Percentiles rank a stretch among this genome's conserved stretches.
Evolutionary conservation across 441 rosid genomes (phyloP).

Genomic region (Codiaeum variegatum): DNA sequence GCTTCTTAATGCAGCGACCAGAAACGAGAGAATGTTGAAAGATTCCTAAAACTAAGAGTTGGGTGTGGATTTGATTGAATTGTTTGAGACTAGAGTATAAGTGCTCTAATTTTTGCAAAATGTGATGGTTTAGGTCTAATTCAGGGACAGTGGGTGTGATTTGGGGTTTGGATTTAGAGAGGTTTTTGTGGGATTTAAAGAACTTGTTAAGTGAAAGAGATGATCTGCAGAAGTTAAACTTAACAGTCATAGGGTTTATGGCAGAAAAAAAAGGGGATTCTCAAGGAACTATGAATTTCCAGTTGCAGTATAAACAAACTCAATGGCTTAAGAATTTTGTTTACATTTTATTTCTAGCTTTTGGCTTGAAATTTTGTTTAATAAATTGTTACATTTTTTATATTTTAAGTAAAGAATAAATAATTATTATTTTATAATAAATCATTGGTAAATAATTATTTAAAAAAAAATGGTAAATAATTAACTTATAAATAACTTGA

Average conservation of each 20-base stretch:
- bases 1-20: conserved; percentile 39
- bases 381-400: too few species aligned
- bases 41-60: conserved; percentile 40
- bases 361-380: too few species aligned
- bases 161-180: conserved; percentile 33
- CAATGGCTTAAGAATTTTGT: too few species aligned
- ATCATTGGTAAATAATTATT: too few species aligned
- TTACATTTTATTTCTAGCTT: too few species aligned
- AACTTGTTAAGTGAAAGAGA: conserved; percentile 34
- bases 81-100: conserved; percentile 34
- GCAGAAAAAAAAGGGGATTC: too few species aligned
- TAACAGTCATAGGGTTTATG: not conserved
- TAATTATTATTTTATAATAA: too few species aligned
- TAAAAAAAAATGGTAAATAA: too few species aligned
- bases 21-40: conserved; percentile 41
- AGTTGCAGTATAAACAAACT: too few species aligned
- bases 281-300: too few species aligned
- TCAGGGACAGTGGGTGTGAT: not conserved
- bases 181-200: conserved; percentile 41
- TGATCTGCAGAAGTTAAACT: conserved; percentile 13
- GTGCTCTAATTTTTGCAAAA: conserved; percentile 37
- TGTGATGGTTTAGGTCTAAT: conserved; percentile 30
- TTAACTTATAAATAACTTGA: too few species aligned
- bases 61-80: conserved; percentile 49
- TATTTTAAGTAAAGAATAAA: too few species aligned